Percentiles rank a stretch among this genome's conserved stretches.
Conservation (phyloP, 257 asterid species). For the Sherardia arvensis region DNA sequence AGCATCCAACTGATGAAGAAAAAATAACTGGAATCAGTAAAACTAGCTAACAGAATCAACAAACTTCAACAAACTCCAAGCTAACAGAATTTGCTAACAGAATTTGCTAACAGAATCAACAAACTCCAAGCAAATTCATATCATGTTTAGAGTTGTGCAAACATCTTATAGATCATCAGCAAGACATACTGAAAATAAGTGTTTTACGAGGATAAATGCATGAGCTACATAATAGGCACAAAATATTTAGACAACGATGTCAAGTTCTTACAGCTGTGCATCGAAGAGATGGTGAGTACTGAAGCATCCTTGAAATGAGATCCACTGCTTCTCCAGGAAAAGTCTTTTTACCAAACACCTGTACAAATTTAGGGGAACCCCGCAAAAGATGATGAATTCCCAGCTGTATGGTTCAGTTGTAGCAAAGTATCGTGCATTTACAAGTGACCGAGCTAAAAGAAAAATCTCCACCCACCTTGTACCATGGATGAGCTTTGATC, state of each 20-base stretch:
- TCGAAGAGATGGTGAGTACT: constrained; percentile 78
- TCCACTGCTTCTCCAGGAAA: constrained; percentile 78
- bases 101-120: not conserved
- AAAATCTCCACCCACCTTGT: constrained; percentile 52
- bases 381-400: constrained; percentile 1
- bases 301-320: constrained; percentile 82
- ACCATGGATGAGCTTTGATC: constrained; percentile 91
- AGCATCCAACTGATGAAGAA: constrained; percentile 65
- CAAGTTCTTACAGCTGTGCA: constrained; percentile 68
- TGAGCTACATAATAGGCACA: not conserved
- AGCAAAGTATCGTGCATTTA: not conserved
- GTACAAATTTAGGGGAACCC: not conserved
- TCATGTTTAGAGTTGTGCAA: not conserved
- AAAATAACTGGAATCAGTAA: not conserved
- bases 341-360: constrained; percentile 59
- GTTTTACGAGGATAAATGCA: not conserved
- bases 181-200: no score
- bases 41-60: not conserved
- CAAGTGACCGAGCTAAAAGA: not conserved
- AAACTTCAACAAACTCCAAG: not conserved
- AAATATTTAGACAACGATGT: not conserved
- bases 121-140: not conserved
- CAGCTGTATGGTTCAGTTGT: not conserved
- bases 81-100: no score
- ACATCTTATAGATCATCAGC: no score